Base-by-base conservation (phyloP, 1,139 yeast species). In the Yamadazyma dendronema region DNA sequence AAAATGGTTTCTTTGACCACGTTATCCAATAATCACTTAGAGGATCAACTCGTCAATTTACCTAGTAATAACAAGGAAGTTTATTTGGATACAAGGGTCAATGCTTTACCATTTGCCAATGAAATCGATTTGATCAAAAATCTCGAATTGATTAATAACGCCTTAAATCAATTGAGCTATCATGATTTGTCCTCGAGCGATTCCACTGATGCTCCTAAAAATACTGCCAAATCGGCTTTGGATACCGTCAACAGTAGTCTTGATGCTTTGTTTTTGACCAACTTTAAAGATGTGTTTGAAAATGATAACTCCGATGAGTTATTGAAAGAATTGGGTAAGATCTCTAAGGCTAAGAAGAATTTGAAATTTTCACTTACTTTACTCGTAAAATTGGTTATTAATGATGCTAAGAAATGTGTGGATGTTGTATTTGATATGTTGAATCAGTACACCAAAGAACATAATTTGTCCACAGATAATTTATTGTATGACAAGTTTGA, bases 71-170 rank as follows among this genome's bases (percentile, higher is more conserved):
- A 84, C 42, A 87, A 84, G 57, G 78, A 77, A 33, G 67, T 74
- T 23, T 89, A 85, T 53, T 65, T 89, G 42, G 61, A 74, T 17
- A 77, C 92, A 1, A 78, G 94, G 53, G 81, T 90, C 21, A 68
- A 77, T 46, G 84, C 90, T 4, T 67, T 86, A 39, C 84, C 89
- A 1, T 89, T 90, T 63, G 87, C 95, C 8, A 80, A 84, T 47
- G 87, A 79, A 38, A 47, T 69, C 1, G 85, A 80, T 16, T 67
- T 85, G 14, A 65, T 74, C 13, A 67, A 69, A 13, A 71, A 77
- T 27, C 67, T 90, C 49, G 68, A 73, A 11, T 52, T 62, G 5
- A 79, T 86, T 42, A 83, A 82, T 52, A 62, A 60, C 5, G 74
- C 77, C 37, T 63, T 89, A 50, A 69, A 53, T 37, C 60, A 61